Base-by-base conservation (phyloP, 2,329 filamentous ascomycete species). In the Fusarium miscanthi region DNA sequence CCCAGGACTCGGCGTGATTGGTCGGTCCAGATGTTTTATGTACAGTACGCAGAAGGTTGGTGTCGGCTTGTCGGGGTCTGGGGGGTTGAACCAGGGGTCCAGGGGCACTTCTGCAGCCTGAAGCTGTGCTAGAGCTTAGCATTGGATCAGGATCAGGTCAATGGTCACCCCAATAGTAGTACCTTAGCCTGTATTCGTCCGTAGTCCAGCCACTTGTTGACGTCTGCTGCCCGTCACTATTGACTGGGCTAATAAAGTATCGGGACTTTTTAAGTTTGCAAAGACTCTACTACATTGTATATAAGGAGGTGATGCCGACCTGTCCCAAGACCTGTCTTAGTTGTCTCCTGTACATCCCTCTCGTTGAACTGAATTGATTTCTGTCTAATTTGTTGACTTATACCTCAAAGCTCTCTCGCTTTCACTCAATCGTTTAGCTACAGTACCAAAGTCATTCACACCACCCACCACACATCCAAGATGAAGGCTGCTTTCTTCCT, bases 401-500 rank as follows among this genome's bases (percentile, higher is more conserved):
- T 45, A 57, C 16, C 31, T 40, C 23, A 37, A 59, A 51, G 63
- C 63, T 19, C 43, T 38, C 52, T 66, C 61, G 61, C 63, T 66
- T 51, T 51, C n/a, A 23, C 16, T 41, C 68, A 61, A 69, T 72
- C 60, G 35, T 41, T 49, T 46, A 43, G 10, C n/a, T n/a, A 42
- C 37, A 62, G 42, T 38, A 64, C 25, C 27, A 49, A 48, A 13
- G 13, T 31, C 37, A 52, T 46, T 31, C 11, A 51, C 35, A 48
- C 49, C 17, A 53, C 30, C 27, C 42, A 41, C 49, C 17, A 53
- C 30, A 30, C 42, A 41, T 43, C 69, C 79, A 84, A 74, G 25
- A 85, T 85, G 84, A 85, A 85, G 83, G 72, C 78, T 72, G 57
- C 79, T 43, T 68, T 81, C 63, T 65, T 82, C 59, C 67, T 82